These are phyloP conservation scores for Thermothelomyces thermophilus DNA, from an alignment of 2,329 filamentous ascomycete genomes.

Conservation along the genomic window DNA sequence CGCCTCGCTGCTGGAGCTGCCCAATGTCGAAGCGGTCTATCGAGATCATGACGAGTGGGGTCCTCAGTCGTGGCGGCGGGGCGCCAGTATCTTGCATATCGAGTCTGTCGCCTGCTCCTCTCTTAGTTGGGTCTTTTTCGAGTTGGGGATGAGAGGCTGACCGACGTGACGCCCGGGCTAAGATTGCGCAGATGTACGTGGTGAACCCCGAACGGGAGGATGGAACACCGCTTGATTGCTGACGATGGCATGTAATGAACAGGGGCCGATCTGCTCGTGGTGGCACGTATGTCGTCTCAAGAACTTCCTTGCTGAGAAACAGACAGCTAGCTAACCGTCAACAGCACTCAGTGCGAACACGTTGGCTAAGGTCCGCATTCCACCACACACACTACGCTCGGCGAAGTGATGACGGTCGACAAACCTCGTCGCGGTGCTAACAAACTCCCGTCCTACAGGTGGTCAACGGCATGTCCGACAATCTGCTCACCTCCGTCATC, in stretches of 20 bases:
- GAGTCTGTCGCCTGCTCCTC: constrained; percentile 40
- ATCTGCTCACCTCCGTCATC: constrained; percentile 63
- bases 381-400: too few species aligned
- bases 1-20: constrained; percentile 48
- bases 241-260: not conserved
- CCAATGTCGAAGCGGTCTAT: constrained; percentile 76
- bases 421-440: not conserved
- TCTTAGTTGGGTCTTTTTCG: not conserved
- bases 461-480: constrained; percentile 68
- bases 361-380: constrained; percentile 57
- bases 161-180: not conserved
- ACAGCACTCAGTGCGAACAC: constrained; percentile 68
- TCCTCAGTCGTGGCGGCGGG: constrained; percentile 65
- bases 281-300: constrained; percentile 18
- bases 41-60: constrained; percentile 81
- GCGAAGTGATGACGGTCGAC: not conserved
- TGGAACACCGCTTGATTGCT: not conserved
- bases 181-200: constrained; percentile 19
- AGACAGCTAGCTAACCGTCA: not conserved
- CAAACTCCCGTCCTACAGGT: constrained; percentile 35
- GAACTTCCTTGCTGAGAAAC: not conserved
- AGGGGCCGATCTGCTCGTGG: constrained; percentile 25
- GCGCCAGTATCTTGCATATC: constrained; percentile 81
- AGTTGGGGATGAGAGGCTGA: not conserved
- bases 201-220: too few species aligned